These are phyloP conservation scores for Articulospora tetracladia DNA, from an alignment of 495 filamentous ascomycete genomes.

Conservation along the genomic window DNA sequence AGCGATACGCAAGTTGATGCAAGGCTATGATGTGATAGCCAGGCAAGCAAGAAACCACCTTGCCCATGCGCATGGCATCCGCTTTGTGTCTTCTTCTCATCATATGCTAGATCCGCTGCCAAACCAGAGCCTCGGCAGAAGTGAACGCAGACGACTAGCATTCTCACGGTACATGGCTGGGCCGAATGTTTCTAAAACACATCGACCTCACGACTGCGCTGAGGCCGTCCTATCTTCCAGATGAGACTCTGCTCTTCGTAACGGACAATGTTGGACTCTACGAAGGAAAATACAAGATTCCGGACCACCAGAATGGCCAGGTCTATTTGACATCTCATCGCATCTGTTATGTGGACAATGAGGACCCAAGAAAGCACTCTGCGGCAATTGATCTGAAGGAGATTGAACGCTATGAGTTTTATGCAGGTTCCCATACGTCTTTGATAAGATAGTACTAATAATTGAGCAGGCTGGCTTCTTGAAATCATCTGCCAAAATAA, in stretches of 20 bases:
- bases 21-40: no score
- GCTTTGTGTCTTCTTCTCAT: not conserved
- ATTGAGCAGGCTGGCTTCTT: conserved; percentile 75
- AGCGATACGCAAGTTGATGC: no score
- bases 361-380: conserved; percentile 80
- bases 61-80: no score
- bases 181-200: conserved; percentile 92
- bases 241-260: conserved; percentile 89
- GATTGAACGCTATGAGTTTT: conserved; percentile 86
- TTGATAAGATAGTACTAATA: conserved; percentile 15
- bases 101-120: no score
- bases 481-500: conserved; percentile 94
- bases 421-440: conserved; percentile 46
- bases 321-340: conserved; percentile 94
- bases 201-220: conserved; percentile 93
- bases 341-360: conserved; percentile 89
- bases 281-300: conserved; percentile 94
- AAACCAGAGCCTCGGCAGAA: no score
- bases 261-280: conserved; percentile 97
- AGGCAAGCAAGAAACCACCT: no score
- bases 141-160: no score
- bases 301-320: conserved; percentile 92
- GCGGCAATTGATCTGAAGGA: conserved; percentile 85
- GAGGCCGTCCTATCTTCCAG: conserved; percentile 83
- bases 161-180: no score